Evolutionary conservation across 441 rosid genomes (phyloP).

Genomic region (Erodium moschatum): DNA sequence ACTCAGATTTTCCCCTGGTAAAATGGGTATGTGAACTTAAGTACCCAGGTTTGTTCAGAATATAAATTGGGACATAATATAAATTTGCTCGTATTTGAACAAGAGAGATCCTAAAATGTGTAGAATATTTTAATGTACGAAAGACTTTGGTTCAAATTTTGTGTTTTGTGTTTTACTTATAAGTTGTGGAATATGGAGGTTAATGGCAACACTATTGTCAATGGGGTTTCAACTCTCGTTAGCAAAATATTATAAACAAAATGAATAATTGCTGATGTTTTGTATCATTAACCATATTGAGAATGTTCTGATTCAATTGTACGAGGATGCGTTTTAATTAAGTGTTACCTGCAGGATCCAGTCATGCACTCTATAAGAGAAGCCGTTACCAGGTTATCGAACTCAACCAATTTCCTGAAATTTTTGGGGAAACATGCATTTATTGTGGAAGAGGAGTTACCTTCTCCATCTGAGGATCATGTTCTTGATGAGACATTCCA

Average conservation of each 20-base stretch:
- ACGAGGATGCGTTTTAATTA: neutral
- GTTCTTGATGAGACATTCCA: slow-evolving; percentile 33
- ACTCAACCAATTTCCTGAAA: slow-evolving; percentile 41
- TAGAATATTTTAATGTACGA: neutral
- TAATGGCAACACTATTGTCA: neutral
- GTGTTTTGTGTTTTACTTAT: neutral
- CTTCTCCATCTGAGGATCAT: slow-evolving; percentile 29
- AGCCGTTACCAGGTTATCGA: slow-evolving; percentile 36
- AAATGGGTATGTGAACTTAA: neutral
- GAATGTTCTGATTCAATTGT: neutral
- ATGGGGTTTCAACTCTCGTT: neutral
- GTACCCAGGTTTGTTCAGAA: no score
- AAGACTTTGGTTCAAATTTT: neutral
- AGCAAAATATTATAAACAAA: neutral
- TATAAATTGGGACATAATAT: neutral
- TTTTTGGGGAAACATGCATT: slow-evolving; percentile 44
- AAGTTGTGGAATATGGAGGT: neutral
- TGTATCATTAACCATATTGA: neutral
- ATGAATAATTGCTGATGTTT: neutral
- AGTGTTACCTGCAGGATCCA: slow-evolving; percentile 37
- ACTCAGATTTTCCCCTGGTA: neutral
- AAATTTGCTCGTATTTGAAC: neutral
- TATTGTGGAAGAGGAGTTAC: slow-evolving; percentile 36
- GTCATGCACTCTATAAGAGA: slow-evolving; percentile 36
- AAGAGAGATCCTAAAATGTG: neutral